phyloP scores from a whole-genome alignment of 495 filamentous ascomycete species.

The Hypoxylon perforatum region DNA sequence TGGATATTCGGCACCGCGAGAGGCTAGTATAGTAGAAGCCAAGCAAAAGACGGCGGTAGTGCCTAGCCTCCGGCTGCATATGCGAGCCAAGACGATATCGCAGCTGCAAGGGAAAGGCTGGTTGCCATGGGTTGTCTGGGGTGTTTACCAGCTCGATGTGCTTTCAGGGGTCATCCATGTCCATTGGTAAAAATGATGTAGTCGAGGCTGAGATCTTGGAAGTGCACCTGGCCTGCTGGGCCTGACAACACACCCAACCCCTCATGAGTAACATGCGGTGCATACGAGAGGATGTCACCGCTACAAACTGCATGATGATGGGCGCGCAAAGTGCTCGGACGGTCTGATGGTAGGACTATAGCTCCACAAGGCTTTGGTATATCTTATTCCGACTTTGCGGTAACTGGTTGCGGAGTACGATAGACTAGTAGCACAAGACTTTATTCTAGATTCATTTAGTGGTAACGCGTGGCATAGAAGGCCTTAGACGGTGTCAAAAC shows the following conservation, averaged over 20 bases:
- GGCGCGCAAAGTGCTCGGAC: slow-evolving; percentile 10
- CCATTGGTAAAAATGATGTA: slow-evolving; percentile 40
- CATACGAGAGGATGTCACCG: slow-evolving; percentile 22
- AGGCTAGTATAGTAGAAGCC: slow-evolving; percentile 2
- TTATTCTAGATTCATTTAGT: slow-evolving; percentile 15
- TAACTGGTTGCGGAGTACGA: slow-evolving; percentile 17
- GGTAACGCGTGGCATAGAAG: slow-evolving; percentile 6
- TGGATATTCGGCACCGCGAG: slow-evolving; percentile 22
- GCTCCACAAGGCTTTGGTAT: slow-evolving; percentile 22
- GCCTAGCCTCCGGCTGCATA: slow-evolving; percentile 18
- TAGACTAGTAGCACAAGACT: slow-evolving; percentile 10
- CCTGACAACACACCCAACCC: slow-evolving; percentile 40
- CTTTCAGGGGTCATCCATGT: slow-evolving; percentile 36
- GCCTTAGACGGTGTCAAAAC: not conserved
- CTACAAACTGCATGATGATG: slow-evolving; percentile 26
- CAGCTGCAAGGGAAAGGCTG: slow-evolving; percentile 38
- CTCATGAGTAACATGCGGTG: slow-evolving; percentile 40
- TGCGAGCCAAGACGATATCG: slow-evolving; percentile 39
- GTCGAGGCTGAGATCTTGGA: slow-evolving; percentile 40
- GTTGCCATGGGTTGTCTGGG: slow-evolving; percentile 30
- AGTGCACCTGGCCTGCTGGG: slow-evolving; percentile 23
- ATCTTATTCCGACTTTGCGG: slow-evolving; percentile 23
- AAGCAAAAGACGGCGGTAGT: slow-evolving; percentile 7
- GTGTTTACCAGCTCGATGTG: slow-evolving; percentile 30
- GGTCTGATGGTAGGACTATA: not conserved